These are phyloP conservation scores for Trichoderma orchidacearum DNA, from an alignment of 495 filamentous ascomycete genomes.

Conservation along the genomic window DNA sequence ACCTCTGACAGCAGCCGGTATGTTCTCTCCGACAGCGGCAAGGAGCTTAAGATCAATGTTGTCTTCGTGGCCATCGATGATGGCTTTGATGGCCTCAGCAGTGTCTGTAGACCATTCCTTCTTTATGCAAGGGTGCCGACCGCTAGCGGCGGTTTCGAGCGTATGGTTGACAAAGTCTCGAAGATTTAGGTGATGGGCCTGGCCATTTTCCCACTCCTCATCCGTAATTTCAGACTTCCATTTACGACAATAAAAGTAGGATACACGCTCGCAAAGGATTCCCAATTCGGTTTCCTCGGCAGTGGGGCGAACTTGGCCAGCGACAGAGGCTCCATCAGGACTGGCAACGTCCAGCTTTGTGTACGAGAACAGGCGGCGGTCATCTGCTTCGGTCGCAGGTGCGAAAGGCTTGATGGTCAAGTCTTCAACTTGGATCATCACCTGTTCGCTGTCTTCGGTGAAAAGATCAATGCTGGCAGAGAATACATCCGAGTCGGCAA, in stretches of 20 bases:
- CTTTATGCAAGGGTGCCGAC: not conserved
- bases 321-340: not conserved
- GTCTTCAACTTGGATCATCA: not conserved
- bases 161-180: too few species aligned
- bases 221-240: not conserved
- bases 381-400: not conserved
- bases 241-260: not conserved
- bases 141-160: too few species aligned
- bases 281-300: not conserved
- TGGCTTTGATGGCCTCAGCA: not conserved
- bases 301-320: not conserved
- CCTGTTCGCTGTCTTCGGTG: not conserved
- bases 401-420: not conserved
- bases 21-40: conserved; percentile 17
- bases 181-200: too few species aligned
- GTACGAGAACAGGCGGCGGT: not conserved
- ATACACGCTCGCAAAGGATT: not conserved
- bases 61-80: not conserved
- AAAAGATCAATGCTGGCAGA: not conserved
- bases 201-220: too few species aligned
- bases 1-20: conserved; percentile 22
- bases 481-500: too few species aligned
- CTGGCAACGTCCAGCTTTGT: not conserved
- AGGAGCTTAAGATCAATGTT: conserved; percentile 11
- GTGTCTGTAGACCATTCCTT: not conserved